Base-by-base conservation (phyloP, 2,329 filamentous ascomycete genomes). In the Zymoseptoria crescenta region DNA sequence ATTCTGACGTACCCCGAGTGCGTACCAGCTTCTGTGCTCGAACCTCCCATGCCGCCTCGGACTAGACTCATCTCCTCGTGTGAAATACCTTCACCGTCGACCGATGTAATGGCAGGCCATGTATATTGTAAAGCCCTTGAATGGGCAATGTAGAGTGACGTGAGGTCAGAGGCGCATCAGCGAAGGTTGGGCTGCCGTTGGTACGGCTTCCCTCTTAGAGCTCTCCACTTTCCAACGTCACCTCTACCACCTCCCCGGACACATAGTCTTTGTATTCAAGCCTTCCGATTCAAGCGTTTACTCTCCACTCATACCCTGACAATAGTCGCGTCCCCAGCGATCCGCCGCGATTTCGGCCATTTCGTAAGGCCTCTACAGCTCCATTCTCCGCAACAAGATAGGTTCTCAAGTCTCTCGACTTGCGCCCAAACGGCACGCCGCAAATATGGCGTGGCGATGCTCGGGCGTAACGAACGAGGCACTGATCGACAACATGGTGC, bases 401-500 rank as follows among this genome's bases (percentile, higher is more conserved):
- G 51, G 51, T 29, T 29, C 20, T 29, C n/a, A 27, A 30, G 24
- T 24, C 51, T 52, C 51, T 16, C 24, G 24, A 29, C 51, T 29
- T 19, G 51, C 24, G 8, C 27, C 35, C 35, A n/a, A 19, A 52
- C 35, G 35, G 16, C 13, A 13, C n/a, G 35, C 54, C 24, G 51
- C 58, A 60, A 80, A 63, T 60, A 97, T 99, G 94, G 92, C 93
- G 60, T 99, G 94, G 94, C 84, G 85, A 65, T 91, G 88, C 74
- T 88, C 87, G 6, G 93, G 91, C 61, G 76, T 76, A 4, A 84
- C 85, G 28, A 96, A 97, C 73, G 75, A 76, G 49, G 85, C 86
- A 58, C 81, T 99, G 54, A 80, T 97, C 62, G 82, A 87, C 66
- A 96, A 96, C 72, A 80, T 99, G 59, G 86, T 79, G 72, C 79